A percentile compares a stretch with the other conserved stretches of the same genome.
Evolutionary conservation across 495 filamentous ascomycete genomes (phyloP).

Genomic region (Articulospora tetracladia): DNA sequence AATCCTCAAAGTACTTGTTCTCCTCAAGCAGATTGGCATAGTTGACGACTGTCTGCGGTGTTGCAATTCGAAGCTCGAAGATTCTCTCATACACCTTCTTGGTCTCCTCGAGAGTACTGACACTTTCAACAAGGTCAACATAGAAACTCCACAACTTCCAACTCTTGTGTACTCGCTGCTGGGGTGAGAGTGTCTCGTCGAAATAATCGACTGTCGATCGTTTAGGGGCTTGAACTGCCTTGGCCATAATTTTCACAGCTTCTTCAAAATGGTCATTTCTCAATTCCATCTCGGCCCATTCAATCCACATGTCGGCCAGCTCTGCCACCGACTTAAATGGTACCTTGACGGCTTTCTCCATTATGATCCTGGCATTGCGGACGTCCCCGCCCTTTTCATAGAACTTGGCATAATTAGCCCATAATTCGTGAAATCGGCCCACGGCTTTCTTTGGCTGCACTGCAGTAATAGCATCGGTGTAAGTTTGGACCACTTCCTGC

Average conservation of each 20-base stretch:
- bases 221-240: constrained; percentile 93
- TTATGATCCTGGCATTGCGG: constrained; percentile 79
- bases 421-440: constrained; percentile 90
- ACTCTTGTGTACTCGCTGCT: constrained; percentile 96
- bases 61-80: constrained; percentile 97
- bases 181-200: constrained; percentile 88
- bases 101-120: constrained; percentile 87
- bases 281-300: constrained; percentile 98
- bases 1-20: constrained; percentile 93
- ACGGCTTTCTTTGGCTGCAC: constrained; percentile 94
- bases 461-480: constrained; percentile 88
- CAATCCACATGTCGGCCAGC: constrained; percentile 96
- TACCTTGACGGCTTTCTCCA: constrained; percentile 97
- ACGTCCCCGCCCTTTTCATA: constrained; percentile 90
- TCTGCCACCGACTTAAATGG: constrained; percentile 94
- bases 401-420: constrained; percentile 97
- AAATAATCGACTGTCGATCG: constrained; percentile 96
- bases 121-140: constrained; percentile 95
- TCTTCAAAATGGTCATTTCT: constrained; percentile 94
- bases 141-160: constrained; percentile 99
- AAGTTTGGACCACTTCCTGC: constrained; percentile 86
- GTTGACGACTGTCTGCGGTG: constrained; percentile 97
- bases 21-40: constrained; percentile 97
- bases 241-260: constrained; percentile 93
- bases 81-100: constrained; percentile 93